These are phyloP conservation scores for Globisporangium cylindrosporum DNA, from an alignment of 352 stramenopile genomes.

Conservation along the genomic window DNA sequence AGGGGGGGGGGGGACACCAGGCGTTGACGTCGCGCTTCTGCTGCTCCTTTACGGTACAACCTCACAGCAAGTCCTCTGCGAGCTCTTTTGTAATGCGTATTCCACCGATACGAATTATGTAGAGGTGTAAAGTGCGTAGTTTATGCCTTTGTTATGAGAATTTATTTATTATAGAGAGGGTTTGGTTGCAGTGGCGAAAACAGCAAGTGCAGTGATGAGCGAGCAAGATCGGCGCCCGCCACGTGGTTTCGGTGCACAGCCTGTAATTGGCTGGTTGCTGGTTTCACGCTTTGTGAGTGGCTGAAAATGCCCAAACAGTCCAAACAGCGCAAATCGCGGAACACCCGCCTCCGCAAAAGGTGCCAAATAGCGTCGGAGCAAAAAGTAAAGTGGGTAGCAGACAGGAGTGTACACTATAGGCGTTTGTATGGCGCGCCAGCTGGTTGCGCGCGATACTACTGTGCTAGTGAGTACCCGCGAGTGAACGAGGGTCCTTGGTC, in stretches of 20 bases:
- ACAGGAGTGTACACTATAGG: background rate
- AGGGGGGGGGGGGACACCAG: background rate
- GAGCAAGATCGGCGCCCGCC: background rate
- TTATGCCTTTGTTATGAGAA: background rate
- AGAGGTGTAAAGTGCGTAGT: background rate
- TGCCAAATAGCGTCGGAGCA: background rate
- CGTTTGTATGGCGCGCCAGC: background rate
- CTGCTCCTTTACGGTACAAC: background rate
- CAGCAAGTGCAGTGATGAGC: background rate
- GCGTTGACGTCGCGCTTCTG: background rate
- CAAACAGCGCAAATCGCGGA: slow-evolving; percentile 9
- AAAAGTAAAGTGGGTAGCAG: background rate
- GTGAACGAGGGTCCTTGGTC: background rate
- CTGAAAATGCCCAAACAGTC: slow-evolving; percentile 3
- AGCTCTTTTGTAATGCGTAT: background rate
- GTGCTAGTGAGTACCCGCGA: background rate
- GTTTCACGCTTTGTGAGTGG: slow-evolving; percentile 1
- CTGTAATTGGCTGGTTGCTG: slow-evolving; percentile 1
- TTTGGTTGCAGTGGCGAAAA: background rate
- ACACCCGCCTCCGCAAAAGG: background rate
- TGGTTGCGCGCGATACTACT: background rate
- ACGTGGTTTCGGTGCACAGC: slow-evolving; percentile 5
- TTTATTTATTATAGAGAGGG: background rate
- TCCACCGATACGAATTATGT: background rate
- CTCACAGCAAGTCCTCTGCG: background rate